Evolutionary conservation across 371 early-diverging fungal genomes (phyloP).

Genomic region (Mucor circinelloides): DNA sequence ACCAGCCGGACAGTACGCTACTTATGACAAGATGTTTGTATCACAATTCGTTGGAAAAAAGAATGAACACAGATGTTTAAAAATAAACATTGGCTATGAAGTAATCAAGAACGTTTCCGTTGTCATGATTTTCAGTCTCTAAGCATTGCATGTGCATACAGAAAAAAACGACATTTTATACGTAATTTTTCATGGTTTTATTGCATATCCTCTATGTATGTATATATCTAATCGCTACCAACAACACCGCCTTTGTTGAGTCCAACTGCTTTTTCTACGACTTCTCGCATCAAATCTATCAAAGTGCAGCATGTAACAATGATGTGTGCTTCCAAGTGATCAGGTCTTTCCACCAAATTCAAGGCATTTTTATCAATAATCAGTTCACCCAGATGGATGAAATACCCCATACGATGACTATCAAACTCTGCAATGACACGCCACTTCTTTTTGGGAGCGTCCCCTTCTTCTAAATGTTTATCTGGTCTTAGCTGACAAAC

Average conservation of each 20-base stretch:
- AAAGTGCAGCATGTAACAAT: conserved; percentile 50
- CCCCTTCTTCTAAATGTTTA: conserved; percentile 2
- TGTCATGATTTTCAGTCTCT: background rate
- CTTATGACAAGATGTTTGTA: background rate
- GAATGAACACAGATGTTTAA: background rate
- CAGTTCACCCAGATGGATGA: conserved; percentile 41
- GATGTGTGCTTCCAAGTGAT: conserved; percentile 39
- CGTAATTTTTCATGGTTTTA: background rate
- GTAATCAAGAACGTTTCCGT: background rate
- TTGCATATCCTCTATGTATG: background rate
- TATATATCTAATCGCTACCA: conserved; percentile 31
- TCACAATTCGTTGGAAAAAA: background rate
- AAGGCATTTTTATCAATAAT: conserved; percentile 38
- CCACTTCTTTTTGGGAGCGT: conserved; percentile 20
- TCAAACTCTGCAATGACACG: conserved; percentile 47
- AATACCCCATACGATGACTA: conserved; percentile 51
- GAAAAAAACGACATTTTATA: background rate
- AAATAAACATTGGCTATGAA: conserved; percentile 1
- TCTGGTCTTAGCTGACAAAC: conserved; percentile 30
- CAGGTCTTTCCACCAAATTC: conserved; percentile 25
- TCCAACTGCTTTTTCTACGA: conserved; percentile 52
- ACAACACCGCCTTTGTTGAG: conserved; percentile 50
- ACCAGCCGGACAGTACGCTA: too few relatives aligned
- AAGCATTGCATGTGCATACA: background rate
- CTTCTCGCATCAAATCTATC: conserved; percentile 53